Evolutionary conservation across 306 rosid genomes (phyloP), one percentile per base, ranked within the genome.

Genomic region (Vigna trinervia): DNA sequence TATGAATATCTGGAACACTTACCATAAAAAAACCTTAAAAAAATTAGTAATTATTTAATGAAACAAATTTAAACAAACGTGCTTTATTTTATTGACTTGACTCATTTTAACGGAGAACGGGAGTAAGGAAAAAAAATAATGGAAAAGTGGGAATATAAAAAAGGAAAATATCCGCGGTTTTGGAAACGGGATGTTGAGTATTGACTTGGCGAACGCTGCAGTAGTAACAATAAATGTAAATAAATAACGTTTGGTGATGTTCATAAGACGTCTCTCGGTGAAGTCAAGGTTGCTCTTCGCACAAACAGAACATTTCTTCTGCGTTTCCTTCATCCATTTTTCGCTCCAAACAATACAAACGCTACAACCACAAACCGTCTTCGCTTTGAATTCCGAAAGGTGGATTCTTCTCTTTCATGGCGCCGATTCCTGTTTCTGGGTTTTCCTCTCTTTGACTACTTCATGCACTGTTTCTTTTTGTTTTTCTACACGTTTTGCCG

Each of bases 251-350:
- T 51, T 17, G 59, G 48, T 71, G 43, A 11, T 46, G 22, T 60
- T 30, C 22, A 1, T 32, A 32, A 52, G 45, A 30, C 17, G 9
- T 12, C 5, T 64, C 50, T 60, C 58, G 63, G 48, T 47, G 71
- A 74, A 74, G 84, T 80, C 76, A 80, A 80, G 71, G 48, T n/a
- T 19, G 19, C 41, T 36, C 56, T 59, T 59, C 52, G 14, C 51
- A 17, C 45, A 34, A 6, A 39, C 50, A 64, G 2, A 63, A 63
- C 71, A 65, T 9, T 13, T 39, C 46, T 47, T 26, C 3, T 8
- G 13, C 15, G 30, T 8, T 30, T 4, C 34, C 41, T 34, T 38
- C 45, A 4, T 41, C 30, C 23, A 7, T 69, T 48, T 39, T 36
- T 2, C 23, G 34, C 34, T 56, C 62, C 34, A 14, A 50, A 50